A percentile compares a stretch with the other conserved stretches of the same genome.
These are phyloP conservation scores for Euphrasia confusa DNA, from an alignment of 257 asterid genomes.

Conservation along the genomic window DNA sequence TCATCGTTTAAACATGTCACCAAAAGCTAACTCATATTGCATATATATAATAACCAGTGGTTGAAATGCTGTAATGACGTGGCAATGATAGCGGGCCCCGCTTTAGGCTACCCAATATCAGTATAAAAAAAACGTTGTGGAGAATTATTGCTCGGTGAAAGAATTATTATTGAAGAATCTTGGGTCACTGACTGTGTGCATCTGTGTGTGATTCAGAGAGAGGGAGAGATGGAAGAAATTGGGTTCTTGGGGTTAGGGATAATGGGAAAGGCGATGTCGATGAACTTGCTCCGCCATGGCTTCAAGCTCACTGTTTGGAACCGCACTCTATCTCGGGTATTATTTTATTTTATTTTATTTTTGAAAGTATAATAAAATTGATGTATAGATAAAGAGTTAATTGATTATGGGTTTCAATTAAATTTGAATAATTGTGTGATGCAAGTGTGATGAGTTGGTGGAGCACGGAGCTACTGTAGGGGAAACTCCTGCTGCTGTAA, in stretches of 20 bases:
- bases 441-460: constrained; percentile 88
- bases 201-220: background rate
- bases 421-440: background rate
- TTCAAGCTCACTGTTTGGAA: constrained; percentile 97
- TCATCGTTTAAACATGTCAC: no score
- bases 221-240: constrained; percentile 63
- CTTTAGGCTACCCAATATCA: no score
- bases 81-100: no score
- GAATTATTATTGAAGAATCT: no score
- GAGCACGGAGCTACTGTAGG: constrained; percentile 83
- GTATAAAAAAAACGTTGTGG: no score
- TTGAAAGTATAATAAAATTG: no score
- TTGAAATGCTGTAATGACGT: no score
- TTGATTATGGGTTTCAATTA: constrained; percentile 16
- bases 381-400: background rate
- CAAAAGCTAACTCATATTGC: no score
- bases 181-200: no score
- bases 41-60: no score
- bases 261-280: constrained; percentile 97
- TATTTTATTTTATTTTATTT: no score
- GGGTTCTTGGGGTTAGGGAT: constrained; percentile 94
- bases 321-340: constrained; percentile 84
- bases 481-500: constrained; percentile 81
- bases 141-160: no score
- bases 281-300: constrained; percentile 91